A percentile compares a stretch with the other conserved stretches of the same genome.
Conservation (phyloP, 2,329 filamentous ascomycete species). For the Microdochium nivale region DNA sequence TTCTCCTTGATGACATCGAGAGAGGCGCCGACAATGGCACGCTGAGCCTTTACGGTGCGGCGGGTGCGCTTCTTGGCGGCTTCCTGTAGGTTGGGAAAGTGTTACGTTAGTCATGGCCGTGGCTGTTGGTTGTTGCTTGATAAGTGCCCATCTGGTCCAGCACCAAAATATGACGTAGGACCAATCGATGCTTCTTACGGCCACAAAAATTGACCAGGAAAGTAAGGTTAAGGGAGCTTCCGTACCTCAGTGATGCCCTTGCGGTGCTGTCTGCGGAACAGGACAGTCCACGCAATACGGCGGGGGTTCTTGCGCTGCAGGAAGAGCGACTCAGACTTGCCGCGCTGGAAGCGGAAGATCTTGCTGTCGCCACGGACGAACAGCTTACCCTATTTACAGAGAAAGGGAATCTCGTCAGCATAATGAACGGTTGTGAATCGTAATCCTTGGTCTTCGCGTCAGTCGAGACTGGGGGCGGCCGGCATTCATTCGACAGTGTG, state of each 20-base stretch:
- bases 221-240: constrained; percentile 7
- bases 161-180: not conserved
- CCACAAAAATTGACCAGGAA: not conserved
- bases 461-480: constrained; percentile 12
- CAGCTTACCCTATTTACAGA: constrained; percentile 77
- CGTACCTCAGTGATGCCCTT: constrained; percentile 99
- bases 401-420: constrained; percentile 16
- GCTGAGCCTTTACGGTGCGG: constrained; percentile 96
- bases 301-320: constrained; percentile 99
- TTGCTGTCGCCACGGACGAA: constrained; percentile 99
- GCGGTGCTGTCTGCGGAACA: constrained; percentile 98
- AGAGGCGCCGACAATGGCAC: constrained; percentile 96
- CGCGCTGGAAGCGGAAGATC: constrained; percentile 99
- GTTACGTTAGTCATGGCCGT: not conserved
- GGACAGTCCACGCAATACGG: constrained; percentile 96
- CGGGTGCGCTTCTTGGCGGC: constrained; percentile 99
- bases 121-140: not conserved
- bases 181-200: not conserved
- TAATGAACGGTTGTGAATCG: not conserved
- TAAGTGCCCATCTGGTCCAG: not conserved
- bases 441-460: constrained; percentile 31
- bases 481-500: not conserved
- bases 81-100: constrained; percentile 59
- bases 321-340: constrained; percentile 99
- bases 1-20: constrained; percentile 99